These are phyloP conservation scores for Tetracladium setigerum DNA, from an alignment of 495 filamentous ascomycete genomes.

Conservation along the genomic window DNA sequence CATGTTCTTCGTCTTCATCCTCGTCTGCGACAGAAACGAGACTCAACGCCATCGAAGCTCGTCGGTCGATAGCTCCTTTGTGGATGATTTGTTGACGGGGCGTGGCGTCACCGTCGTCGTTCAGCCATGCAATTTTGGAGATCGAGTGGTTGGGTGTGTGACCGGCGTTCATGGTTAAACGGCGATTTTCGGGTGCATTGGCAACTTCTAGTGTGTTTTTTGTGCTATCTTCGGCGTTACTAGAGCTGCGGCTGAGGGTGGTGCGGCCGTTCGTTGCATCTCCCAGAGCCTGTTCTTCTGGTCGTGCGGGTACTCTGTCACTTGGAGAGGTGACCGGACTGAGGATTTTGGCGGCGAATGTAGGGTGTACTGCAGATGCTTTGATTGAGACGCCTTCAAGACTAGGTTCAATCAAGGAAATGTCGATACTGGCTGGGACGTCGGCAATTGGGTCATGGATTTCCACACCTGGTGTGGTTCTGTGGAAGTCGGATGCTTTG, in stretches of 20 bases:
- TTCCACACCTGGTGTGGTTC: conserved; percentile 5
- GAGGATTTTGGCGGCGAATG: conserved; percentile 19
- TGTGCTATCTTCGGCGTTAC: neutral
- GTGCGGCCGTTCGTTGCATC: too few species aligned
- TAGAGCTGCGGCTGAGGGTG: too few species aligned
- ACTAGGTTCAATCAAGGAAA: conserved; percentile 20
- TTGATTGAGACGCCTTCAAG: conserved; percentile 23
- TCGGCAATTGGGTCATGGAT: conserved; percentile 1
- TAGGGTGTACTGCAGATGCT: conserved; percentile 18
- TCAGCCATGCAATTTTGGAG: conserved; percentile 8
- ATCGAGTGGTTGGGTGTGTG: conserved; percentile 24
- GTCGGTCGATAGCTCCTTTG: too few species aligned
- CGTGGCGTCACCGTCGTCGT: conserved; percentile 7
- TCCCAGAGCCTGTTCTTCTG: neutral
- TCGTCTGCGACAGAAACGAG: neutral
- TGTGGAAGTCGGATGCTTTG: conserved; percentile 16
- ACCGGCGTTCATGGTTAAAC: conserved; percentile 24
- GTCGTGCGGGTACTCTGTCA: conserved; percentile 1
- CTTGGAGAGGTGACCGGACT: conserved; percentile 14
- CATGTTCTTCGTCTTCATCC: conserved; percentile 4
- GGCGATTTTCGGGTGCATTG: conserved; percentile 10
- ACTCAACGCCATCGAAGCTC: too few species aligned
- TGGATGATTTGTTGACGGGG: conserved; percentile 14
- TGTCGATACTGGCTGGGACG: conserved; percentile 16
- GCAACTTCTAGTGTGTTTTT: conserved; percentile 13